phyloP scores from a whole-genome alignment of 257 asterid species.

The Solanum medicagineum region DNA sequence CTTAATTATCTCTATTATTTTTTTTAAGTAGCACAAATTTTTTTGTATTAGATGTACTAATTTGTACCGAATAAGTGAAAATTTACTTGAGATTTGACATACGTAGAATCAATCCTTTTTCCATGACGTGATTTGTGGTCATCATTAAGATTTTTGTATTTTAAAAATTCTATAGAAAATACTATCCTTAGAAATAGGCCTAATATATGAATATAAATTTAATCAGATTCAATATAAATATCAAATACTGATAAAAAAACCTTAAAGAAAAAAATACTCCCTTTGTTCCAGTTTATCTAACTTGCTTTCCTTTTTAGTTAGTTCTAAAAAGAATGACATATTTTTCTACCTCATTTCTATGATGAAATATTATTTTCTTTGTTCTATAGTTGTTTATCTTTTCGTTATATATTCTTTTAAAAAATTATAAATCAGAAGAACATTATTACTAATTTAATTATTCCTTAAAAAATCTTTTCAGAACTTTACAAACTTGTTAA shows the following conservation, averaged over 20 bases:
- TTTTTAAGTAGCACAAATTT: neutral
- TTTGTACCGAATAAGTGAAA: neutral
- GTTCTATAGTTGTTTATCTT: neutral
- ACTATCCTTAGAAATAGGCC: accelerated
- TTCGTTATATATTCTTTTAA: neutral
- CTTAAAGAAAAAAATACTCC: too few relatives aligned
- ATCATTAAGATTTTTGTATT: accelerated
- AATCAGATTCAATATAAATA: neutral
- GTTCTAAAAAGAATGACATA: neutral
- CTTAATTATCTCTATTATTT: neutral
- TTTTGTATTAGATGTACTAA: neutral
- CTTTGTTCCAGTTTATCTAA: too few relatives aligned
- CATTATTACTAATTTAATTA: too few relatives aligned
- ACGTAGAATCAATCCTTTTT: neutral
- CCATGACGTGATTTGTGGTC: neutral
- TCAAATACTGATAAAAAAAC: neutral
- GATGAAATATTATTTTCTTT: too few relatives aligned
- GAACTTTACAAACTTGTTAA: too few relatives aligned
- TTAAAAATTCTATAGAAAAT: neutral
- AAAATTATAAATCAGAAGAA: neutral
- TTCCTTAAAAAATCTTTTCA: too few relatives aligned
- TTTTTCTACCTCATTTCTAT: neutral
- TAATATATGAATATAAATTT: neutral
- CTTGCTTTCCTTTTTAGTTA: too few relatives aligned
- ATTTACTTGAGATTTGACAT: neutral